Conservation (phyloP, 2,329 filamentous ascomycete genomes). For the Xylaria sp. region DNA sequence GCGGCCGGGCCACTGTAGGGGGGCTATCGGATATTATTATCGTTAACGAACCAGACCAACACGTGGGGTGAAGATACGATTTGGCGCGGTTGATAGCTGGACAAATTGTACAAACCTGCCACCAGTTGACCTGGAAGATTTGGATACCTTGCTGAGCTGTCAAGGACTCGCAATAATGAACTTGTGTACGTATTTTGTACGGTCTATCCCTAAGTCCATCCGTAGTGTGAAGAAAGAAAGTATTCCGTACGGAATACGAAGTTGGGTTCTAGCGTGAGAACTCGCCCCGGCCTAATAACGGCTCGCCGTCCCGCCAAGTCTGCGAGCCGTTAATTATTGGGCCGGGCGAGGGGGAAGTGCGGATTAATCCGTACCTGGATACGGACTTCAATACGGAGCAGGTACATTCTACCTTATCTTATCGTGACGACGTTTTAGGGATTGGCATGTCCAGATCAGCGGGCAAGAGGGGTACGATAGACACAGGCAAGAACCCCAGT, state of each 20-base stretch:
- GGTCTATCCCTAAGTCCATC: background rate
- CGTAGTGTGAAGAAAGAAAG: background rate
- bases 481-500: background rate
- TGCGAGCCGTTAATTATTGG: background rate
- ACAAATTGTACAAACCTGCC: too few relatives aligned
- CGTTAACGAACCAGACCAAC: constrained; percentile 7
- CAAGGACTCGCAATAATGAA: background rate
- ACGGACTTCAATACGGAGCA: too few relatives aligned
- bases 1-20: too few relatives aligned
- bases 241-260: background rate
- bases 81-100: too few relatives aligned
- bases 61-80: constrained; percentile 9
- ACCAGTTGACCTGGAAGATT: background rate
- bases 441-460: background rate
- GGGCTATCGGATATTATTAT: background rate
- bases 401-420: background rate
- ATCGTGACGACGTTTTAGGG: background rate
- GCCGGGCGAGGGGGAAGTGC: too few relatives aligned
- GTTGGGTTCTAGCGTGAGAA: background rate
- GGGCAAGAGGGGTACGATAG: too few relatives aligned
- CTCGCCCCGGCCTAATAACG: background rate
- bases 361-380: too few relatives aligned
- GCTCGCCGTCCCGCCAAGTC: background rate
- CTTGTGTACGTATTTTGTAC: background rate
- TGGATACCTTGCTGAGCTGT: background rate